Evolutionary conservation across 179 eudicot genomes (phyloP), one percentile per base, ranked within the genome.

Genomic region (Beta macrorhiza): DNA sequence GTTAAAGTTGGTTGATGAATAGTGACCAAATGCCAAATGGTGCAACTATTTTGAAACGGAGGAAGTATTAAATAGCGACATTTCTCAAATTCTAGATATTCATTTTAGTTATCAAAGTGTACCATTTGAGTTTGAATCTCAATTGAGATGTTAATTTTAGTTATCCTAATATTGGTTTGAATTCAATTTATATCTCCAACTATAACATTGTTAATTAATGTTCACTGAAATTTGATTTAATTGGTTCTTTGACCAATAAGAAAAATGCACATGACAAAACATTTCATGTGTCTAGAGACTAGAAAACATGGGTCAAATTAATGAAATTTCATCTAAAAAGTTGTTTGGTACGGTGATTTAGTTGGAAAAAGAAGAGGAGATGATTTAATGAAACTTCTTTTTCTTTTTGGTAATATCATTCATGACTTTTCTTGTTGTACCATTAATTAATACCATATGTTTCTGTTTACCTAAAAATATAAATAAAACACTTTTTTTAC

Each of bases 271-370:
- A 37, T 37, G 42, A 37, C 42, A 37, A 37, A 45, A 76, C 29
- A 45, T 5, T 45, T 22, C 9, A 10, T 19, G 16, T 20, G 17
- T 17, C 52, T 45, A 58, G 22, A 57, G 19, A 37, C 52, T 45
- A 58, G 22, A 57, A 32, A 37, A 56, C 75, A 79, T 68, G 77
- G 82, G 76, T 45, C 47, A 78, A 68, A n/a, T 79, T 3, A 71
- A 79, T 79, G 82, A 72, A 79, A 79, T 7, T 79, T 58, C 47
- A 69, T 44, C 44, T 37, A 37, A 71, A 79, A 79, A 79, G 70
- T 68, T 4, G 70, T 17, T 72, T 72, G 77, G 82, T 71, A 58
- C 45, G 76, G 56, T 71, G 69, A 6, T 59, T 56, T 57, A 57
- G 76, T 71, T 71, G 70, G 69, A 49, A 80, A 76, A 61, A 47